phyloP scores from a whole-genome alignment of 352 stramenopile species.

The Pythium angustatum region DNA sequence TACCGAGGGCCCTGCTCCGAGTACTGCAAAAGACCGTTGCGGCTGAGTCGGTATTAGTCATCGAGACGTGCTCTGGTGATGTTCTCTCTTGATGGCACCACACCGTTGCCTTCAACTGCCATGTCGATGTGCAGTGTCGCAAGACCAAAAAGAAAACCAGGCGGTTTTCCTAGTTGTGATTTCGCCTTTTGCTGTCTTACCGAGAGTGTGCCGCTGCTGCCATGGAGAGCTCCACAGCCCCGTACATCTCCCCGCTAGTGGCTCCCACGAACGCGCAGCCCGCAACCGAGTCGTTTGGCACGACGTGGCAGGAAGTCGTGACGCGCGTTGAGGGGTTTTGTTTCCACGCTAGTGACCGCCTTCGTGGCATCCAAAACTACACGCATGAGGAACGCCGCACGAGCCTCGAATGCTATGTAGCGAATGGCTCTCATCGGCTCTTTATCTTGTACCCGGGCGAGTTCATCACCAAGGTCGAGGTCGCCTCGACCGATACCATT shows the following conservation, averaged over 20 bases:
- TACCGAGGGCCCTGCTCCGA: no score
- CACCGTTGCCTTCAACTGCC: no score
- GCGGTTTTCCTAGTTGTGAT: no score
- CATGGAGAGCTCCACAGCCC: no score
- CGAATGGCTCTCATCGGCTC: neutral
- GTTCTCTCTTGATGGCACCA: no score
- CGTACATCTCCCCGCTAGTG: constrained; percentile 3
- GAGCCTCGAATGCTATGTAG: neutral
- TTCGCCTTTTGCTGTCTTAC: no score
- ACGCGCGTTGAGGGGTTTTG: constrained; percentile 7
- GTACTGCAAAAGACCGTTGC: no score
- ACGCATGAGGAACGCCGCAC: constrained; percentile 1
- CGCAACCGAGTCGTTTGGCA: neutral
- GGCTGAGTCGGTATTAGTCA: no score
- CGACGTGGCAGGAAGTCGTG: constrained; percentile 10
- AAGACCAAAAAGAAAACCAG: no score
- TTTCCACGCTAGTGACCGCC: neutral
- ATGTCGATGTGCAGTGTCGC: no score
- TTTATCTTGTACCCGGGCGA: constrained; percentile 10
- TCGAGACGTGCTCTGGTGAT: no score
- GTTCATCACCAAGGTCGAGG: constrained; percentile 13
- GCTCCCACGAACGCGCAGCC: neutral
- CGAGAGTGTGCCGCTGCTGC: no score
- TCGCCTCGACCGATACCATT: neutral
- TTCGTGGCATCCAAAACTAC: neutral